Base-by-base conservation (phyloP, 257 asterid species). In the Petrea volubilis region DNA sequence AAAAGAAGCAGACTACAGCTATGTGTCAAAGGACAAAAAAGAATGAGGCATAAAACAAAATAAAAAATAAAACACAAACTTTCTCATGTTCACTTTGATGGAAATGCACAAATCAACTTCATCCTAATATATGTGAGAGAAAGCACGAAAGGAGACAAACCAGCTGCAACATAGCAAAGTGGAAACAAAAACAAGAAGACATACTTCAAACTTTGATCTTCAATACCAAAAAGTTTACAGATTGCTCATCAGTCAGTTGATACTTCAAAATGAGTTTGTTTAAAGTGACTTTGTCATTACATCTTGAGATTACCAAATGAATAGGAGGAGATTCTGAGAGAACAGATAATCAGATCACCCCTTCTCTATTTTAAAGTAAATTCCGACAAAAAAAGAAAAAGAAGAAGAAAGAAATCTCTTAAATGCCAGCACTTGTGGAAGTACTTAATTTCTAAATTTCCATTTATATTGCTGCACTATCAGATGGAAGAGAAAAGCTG, bases 81-180 rank as follows among this genome's bases (percentile, higher is more conserved):
- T 36, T 27, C n/a, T 51, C 50, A 7, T 31, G 57, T 41, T 31
- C 7, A 33, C 36, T 9, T 46, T 24, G 27, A 59, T 13, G 33
- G 60, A 70, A 23, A 12, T 8, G 43, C 64, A 72, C 65, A 62
- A 34, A 62, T 27, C 46, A 63, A 18, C 33, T 52, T 40, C 36
- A 36, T 7, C 11, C 27, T 28, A 12, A 43, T 20, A n/a, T 47
- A 43, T 20, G 49, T 43, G 57, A 41, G 4, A 18, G 28, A 47
- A 3, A 63, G 24, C 14, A 28, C 21, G 10, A 55, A 49, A 7
- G 9, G 7, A 24, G 57, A 66, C 33, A 28, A 47, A 41, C 33
- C 52, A 46, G 46, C 29, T 0, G 43, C 23, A 71, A 72, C 58
- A 52, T 40, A 65, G 50, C 34, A 64, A 28, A 23, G 53, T 7